These are phyloP conservation scores for Hibiscus trionum DNA, from an alignment of 345 rosid species.

Conservation along the genomic window DNA sequence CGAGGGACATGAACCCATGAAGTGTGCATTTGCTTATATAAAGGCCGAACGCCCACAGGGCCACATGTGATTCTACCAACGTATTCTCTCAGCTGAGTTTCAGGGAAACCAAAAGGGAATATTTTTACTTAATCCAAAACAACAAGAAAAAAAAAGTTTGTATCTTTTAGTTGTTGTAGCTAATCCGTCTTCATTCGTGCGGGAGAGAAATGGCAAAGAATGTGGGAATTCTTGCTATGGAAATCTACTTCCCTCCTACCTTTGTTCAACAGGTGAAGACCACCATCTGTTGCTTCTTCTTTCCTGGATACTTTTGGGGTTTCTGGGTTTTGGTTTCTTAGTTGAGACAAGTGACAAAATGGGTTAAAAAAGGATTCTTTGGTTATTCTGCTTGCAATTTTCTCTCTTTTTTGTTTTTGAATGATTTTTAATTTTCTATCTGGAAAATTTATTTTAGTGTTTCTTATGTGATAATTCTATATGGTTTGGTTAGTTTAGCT, in stretches of 20 bases:
- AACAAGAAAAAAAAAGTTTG: too few species aligned
- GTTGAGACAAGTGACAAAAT: neutral
- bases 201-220: constrained; percentile 65
- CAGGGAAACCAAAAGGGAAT: neutral
- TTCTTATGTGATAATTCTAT: neutral
- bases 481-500: neutral
- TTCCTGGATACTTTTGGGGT: neutral
- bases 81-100: neutral
- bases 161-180: neutral
- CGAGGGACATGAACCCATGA: neutral
- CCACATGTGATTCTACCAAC: constrained; percentile 6
- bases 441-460: neutral
- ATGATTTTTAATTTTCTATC: neutral
- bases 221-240: constrained; percentile 94
- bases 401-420: neutral
- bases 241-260: constrained; percentile 95
- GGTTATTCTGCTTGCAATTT: neutral
- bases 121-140: neutral
- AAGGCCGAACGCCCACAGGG: neutral
- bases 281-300: neutral
- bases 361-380: neutral
- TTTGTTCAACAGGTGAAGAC: constrained; percentile 75
- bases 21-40: constrained; percentile 22
- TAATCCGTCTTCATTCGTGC: neutral
- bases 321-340: neutral